A percentile compares a stretch with the other conserved stretches of the same genome.
phyloP scores from a whole-genome alignment of 192 early-diverging fungal genomes.

The Rhizophlyctis rosea region DNA sequence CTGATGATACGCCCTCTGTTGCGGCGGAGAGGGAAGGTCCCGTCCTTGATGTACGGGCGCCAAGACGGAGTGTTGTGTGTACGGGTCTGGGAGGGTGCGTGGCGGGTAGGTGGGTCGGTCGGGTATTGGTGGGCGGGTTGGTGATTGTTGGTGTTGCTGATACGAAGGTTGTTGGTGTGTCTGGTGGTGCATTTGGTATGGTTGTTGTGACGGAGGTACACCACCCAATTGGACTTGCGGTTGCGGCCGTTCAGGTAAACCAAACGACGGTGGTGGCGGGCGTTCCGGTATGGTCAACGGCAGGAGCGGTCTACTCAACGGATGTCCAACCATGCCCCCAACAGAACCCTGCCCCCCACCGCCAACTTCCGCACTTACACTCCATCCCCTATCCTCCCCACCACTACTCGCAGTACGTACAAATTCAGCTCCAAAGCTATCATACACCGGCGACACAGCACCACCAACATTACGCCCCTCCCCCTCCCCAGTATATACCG shows the following conservation, averaged over 20 bases:
- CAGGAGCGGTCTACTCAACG: neutral
- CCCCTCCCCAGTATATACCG: too few relatives aligned
- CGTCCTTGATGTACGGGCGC: neutral
- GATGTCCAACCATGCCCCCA: too few relatives aligned
- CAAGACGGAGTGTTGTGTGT: neutral
- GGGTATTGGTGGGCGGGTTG: neutral
- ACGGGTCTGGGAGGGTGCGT: neutral
- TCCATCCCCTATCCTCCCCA: too few relatives aligned
- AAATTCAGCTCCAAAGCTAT: too few relatives aligned
- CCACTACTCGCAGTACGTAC: too few relatives aligned
- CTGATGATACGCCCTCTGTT: neutral
- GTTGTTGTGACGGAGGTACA: neutral
- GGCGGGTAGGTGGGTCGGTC: neutral
- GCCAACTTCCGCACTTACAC: too few relatives aligned
- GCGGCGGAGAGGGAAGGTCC: neutral
- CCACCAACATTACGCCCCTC: too few relatives aligned
- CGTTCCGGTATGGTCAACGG: conserved; percentile 13
- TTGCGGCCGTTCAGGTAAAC: conserved; percentile 1
- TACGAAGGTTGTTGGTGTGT: neutral
- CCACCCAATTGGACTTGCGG: neutral
- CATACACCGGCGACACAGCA: too few relatives aligned
- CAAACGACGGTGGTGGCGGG: conserved; percentile 10
- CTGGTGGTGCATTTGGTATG: too few relatives aligned
- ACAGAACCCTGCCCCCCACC: too few relatives aligned
- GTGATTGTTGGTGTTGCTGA: neutral